Base-by-base conservation (phyloP, 2,329 filamentous ascomycete species). In the Cytospora chrysosperma region DNA sequence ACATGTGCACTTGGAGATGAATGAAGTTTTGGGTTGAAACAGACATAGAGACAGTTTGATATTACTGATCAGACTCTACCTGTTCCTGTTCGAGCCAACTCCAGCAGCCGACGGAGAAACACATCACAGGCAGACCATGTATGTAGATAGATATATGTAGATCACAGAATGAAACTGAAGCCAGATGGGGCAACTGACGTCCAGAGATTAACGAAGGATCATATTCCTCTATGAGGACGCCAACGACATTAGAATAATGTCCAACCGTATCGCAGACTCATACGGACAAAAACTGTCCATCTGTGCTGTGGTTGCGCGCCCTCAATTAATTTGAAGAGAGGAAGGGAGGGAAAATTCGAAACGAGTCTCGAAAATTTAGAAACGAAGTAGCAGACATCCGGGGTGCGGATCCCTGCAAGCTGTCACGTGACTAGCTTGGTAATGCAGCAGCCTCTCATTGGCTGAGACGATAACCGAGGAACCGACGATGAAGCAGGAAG, bases 151-250 rank as follows among this genome's bases (percentile, higher is more conserved):
- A 54, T 27, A 53, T 67, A 80, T 84, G 81, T 84, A 82, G 81
- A 83, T 84, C 81, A 81, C 80, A 77, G 77, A 81, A 82, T 84
- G 81, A 84, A 84, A 83, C 81, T 78, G 75, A 76, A 78, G 75
- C 74, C 78, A 79, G 80, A 83, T 76, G 74, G 78, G 74, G 70
- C 73, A 69, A 75, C 75, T 77, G 77, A 77, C 70, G 77, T 79
- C 75, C 79, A 70, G 81, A 80, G 81, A 84, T 84, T 83, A 84
- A 84, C 81, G 81, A 83, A 76, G 79, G 81, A 83, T 81, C 80
- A 67, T 71, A 74, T 71, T 80, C 70, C 75, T 82, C 81, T 82
- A 71, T 76, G 76, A 79, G 72, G 73, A 69, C 62, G 70, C 66
- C 69, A 69, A 68, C 71, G 72, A 73, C 73, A 72, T 70, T 64